Evolutionary conservation across 208 protist species (phyloP).

Genomic region (Trypanosoma mega): DNA sequence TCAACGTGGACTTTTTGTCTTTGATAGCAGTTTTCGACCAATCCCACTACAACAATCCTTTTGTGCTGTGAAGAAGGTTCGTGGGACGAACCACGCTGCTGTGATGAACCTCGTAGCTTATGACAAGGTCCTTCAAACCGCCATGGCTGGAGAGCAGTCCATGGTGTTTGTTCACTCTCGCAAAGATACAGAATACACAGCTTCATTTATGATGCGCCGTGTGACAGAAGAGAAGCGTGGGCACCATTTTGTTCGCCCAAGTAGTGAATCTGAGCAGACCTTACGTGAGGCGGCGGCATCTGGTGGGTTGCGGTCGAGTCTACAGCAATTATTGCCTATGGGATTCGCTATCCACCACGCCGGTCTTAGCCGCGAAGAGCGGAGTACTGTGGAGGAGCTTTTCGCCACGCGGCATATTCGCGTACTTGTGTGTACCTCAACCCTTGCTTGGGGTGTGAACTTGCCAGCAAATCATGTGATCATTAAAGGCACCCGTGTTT

Average conservation of each 20-base stretch:
- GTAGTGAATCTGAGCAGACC: conserved; percentile 77
- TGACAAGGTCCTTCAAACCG: conserved; percentile 94
- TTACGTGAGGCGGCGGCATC: conserved; percentile 62
- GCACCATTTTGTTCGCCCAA: conserved; percentile 88
- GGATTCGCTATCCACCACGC: conserved; percentile 99
- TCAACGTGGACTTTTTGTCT: conserved; percentile 94
- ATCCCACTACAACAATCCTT: conserved; percentile 98
- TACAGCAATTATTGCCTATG: conserved; percentile 88
- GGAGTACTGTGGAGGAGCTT: conserved; percentile 97
- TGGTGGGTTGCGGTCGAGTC: conserved; percentile 35
- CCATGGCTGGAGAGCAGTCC: conserved; percentile 93
- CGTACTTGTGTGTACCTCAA: conserved; percentile 99
- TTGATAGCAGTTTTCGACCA: conserved; percentile 95
- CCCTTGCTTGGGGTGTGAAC: conserved; percentile 99
- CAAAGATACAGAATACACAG: conserved; percentile 98
- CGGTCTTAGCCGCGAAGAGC: conserved; percentile 95
- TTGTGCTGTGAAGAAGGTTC: conserved; percentile 96
- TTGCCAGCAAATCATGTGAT: conserved; percentile 99
- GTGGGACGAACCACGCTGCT: conserved; percentile 91
- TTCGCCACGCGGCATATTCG: conserved; percentile 96
- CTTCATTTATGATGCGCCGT: conserved; percentile 86
- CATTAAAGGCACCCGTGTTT: conserved; percentile 99
- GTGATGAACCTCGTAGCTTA: conserved; percentile 98
- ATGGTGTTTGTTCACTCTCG: conserved; percentile 99
- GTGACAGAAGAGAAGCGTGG: conserved; percentile 87